phyloP scores from a whole-genome alignment of 257 asterid genomes.

The Lycium barbarum region DNA sequence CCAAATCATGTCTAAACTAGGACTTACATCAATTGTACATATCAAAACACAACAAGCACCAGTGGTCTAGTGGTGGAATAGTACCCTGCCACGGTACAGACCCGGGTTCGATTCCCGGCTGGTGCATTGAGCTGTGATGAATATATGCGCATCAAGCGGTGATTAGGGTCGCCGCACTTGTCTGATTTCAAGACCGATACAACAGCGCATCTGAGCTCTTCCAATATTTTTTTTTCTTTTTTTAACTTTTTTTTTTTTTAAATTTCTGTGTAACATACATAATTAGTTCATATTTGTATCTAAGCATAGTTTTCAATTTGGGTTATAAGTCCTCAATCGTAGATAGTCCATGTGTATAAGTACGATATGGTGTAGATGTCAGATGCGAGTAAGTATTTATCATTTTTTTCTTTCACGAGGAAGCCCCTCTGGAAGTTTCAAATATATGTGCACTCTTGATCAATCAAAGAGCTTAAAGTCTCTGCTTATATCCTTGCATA shows the following conservation, averaged over 20 bases:
- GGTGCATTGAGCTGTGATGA: conserved; percentile 50
- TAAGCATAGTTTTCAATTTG: no score
- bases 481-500: no score
- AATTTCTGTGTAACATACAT: neutral
- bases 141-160: neutral
- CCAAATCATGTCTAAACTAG: neutral
- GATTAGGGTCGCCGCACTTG: conserved; percentile 13
- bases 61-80: conserved; percentile 93
- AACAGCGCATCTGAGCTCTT: conserved; percentile 31
- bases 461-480: no score
- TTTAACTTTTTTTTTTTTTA: neutral
- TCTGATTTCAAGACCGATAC: neutral
- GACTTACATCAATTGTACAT: no score
- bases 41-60: conserved; percentile 42
- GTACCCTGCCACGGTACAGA: conserved; percentile 90
- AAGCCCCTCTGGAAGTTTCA: no score
- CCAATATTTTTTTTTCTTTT: neutral
- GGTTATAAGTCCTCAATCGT: no score
- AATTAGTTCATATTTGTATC: neutral
- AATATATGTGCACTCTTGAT: no score
- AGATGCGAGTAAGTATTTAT: no score
- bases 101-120: conserved; percentile 91
- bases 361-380: no score
- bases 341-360: no score
- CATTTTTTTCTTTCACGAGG: no score